These are phyloP conservation scores for Carex myosuroides DNA, from an alignment of 176 grass and related monocot species.

Conservation along the genomic window DNA sequence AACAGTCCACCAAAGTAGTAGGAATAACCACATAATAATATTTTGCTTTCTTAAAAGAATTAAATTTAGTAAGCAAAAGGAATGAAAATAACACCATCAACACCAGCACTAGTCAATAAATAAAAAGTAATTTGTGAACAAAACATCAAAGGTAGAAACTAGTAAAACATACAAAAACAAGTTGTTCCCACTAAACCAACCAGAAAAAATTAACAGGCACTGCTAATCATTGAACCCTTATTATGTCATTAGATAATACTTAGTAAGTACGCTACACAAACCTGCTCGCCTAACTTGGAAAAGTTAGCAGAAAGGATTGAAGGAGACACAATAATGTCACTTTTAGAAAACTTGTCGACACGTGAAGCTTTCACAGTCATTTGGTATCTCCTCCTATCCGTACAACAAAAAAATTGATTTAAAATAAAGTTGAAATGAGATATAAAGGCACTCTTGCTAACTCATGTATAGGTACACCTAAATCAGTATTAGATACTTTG, in stretches of 20 bases:
- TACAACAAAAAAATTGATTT: background rate
- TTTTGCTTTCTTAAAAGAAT: background rate
- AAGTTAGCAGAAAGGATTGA: slow-evolving; percentile 98
- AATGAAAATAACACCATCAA: background rate
- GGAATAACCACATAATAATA: background rate
- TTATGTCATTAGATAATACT: background rate
- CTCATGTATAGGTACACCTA: background rate
- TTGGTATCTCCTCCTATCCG: slow-evolving; percentile 28
- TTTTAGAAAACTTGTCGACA: slow-evolving; percentile 92
- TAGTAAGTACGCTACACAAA: slow-evolving; percentile 7
- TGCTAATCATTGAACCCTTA: background rate
- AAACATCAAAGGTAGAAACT: background rate
- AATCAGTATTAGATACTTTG: background rate
- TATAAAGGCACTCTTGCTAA: background rate
- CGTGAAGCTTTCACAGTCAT: slow-evolving; percentile 56
- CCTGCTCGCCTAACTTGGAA: slow-evolving; percentile 86
- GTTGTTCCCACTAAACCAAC: background rate
- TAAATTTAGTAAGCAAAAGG: background rate
- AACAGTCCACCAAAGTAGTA: background rate
- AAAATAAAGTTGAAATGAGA: background rate
- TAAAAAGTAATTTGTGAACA: background rate
- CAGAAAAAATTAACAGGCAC: background rate
- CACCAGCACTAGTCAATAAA: background rate
- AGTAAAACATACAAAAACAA: background rate
- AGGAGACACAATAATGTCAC: slow-evolving; percentile 90